These are phyloP conservation scores for Centaurea solstitialis DNA, from an alignment of 129 eudicot genomes.

Conservation along the genomic window DNA sequence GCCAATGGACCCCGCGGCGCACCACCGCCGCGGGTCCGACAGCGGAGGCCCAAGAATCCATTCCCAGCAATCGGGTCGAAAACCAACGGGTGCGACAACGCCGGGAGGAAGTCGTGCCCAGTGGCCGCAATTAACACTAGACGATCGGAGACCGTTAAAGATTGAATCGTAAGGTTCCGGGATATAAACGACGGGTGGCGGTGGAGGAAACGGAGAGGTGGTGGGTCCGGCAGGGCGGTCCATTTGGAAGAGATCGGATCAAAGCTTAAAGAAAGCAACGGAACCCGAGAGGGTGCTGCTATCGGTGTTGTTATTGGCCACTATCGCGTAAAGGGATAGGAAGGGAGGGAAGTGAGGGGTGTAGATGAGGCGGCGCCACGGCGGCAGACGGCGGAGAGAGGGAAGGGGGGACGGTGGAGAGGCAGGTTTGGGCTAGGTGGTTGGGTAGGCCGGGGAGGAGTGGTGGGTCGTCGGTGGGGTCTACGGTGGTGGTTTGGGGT, in stretches of 20 bases:
- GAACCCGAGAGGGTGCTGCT: constrained; percentile 1
- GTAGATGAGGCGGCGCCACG: constrained; percentile 75
- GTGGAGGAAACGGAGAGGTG: constrained; percentile 44
- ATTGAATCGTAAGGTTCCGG: constrained; percentile 53
- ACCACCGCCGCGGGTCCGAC: constrained; percentile 58
- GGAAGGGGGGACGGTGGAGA: constrained; percentile 48
- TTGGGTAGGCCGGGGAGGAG: constrained; percentile 68
- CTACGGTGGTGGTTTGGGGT: constrained; percentile 29
- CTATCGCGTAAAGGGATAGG: constrained; percentile 50
- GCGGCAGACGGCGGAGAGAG: constrained; percentile 54
- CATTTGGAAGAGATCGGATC: constrained; percentile 54
- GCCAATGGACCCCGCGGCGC: constrained; percentile 40
- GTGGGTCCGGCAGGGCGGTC: constrained; percentile 49
- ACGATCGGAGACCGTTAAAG: constrained; percentile 33
- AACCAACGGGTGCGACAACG: constrained; percentile 41
- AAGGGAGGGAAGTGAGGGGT: constrained; percentile 68
- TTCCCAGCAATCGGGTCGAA: constrained; percentile 47
- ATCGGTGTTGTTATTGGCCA: background rate
- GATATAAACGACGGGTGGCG: constrained; percentile 72
- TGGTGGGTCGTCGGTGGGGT: constrained; percentile 22
- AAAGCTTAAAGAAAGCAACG: constrained; percentile 32
- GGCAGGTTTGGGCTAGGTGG: constrained; percentile 63
- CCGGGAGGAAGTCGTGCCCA: constrained; percentile 49
- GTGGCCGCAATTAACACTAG: constrained; percentile 56
- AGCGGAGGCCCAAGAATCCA: constrained; percentile 64